phyloP scores from a whole-genome alignment of 2,329 filamentous ascomycete species.

The Amylocarpus encephaloides region DNA sequence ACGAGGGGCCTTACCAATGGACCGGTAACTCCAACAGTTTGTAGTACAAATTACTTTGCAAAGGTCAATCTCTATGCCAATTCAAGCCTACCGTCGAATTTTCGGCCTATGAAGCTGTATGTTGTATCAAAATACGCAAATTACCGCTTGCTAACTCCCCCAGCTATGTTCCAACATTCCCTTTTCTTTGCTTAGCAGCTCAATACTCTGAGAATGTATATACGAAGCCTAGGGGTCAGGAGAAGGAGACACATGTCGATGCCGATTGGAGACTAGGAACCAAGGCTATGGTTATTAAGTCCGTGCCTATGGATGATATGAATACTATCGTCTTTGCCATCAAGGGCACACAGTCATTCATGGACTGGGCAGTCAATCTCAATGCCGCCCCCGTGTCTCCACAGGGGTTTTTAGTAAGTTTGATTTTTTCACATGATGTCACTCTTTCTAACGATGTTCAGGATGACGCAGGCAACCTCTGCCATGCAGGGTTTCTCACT shows the following conservation, averaged over 20 bases:
- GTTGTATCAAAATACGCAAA: constrained; percentile 22
- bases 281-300: constrained; percentile 81
- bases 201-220: constrained; percentile 74
- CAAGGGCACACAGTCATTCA: constrained; percentile 70
- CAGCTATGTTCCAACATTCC: constrained; percentile 69
- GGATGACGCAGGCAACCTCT: constrained; percentile 70
- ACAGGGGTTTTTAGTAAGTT: constrained; percentile 53
- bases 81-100: constrained; percentile 60
- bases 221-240: constrained; percentile 52
- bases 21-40: constrained; percentile 32
- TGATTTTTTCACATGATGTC: background rate
- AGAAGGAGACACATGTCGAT: constrained; percentile 62
- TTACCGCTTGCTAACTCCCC: constrained; percentile 2
- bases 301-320: constrained; percentile 68
- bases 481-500: constrained; percentile 73
- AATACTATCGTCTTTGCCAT: constrained; percentile 79
- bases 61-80: constrained; percentile 78
- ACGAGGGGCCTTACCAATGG: constrained; percentile 33
- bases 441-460: constrained; percentile 20
- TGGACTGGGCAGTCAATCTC: constrained; percentile 84
- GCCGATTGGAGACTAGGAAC: constrained; percentile 69
- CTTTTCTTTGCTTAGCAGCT: constrained; percentile 70
- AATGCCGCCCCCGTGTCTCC: constrained; percentile 62
- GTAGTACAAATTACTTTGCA: constrained; percentile 56
- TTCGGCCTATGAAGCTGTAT: constrained; percentile 63